These are phyloP conservation scores for Ascochyta koolunga DNA, from an alignment of 2,329 filamentous ascomycete species.

Conservation along the genomic window DNA sequence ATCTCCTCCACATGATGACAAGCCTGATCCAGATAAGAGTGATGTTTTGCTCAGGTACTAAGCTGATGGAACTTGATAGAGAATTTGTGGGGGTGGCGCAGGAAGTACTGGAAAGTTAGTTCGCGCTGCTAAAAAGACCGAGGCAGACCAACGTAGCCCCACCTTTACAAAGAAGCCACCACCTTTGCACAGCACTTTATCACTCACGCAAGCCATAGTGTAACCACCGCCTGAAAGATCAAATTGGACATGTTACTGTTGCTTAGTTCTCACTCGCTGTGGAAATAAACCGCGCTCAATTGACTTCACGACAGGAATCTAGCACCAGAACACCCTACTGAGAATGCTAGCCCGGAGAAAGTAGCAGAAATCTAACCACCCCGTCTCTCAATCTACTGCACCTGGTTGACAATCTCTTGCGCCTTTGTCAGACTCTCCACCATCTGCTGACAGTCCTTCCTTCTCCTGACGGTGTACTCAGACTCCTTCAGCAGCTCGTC, in stretches of 20 bases:
- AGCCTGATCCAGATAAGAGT: background rate
- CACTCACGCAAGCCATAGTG: background rate
- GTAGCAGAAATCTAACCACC: conserved; percentile 18
- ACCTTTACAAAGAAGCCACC: background rate
- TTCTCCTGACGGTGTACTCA: conserved; percentile 90
- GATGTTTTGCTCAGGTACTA: too few relatives aligned
- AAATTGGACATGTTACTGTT: background rate
- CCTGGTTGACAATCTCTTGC: conserved; percentile 91
- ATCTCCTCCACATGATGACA: background rate
- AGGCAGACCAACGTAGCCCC: conserved; percentile 9
- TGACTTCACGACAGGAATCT: conserved; percentile 21
- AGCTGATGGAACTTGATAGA: too few relatives aligned
- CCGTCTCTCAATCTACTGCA: conserved; percentile 45
- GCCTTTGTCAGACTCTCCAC: conserved; percentile 90
- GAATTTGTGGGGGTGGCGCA: background rate
- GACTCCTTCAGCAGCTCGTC: conserved; percentile 97
- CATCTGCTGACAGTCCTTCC: conserved; percentile 99
- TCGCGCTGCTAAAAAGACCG: conserved; percentile 1
- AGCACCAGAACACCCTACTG: conserved; percentile 29
- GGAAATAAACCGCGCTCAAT: conserved; percentile 18
- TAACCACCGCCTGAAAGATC: too few relatives aligned
- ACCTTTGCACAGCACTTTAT: background rate
- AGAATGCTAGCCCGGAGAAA: conserved; percentile 27
- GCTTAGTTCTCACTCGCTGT: background rate
- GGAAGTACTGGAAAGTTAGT: background rate